Percentiles rank a stretch among this genome's conserved stretches.
Evolutionary conservation across 306 rosid species (phyloP).

Genomic region (Cucumis melo): DNA sequence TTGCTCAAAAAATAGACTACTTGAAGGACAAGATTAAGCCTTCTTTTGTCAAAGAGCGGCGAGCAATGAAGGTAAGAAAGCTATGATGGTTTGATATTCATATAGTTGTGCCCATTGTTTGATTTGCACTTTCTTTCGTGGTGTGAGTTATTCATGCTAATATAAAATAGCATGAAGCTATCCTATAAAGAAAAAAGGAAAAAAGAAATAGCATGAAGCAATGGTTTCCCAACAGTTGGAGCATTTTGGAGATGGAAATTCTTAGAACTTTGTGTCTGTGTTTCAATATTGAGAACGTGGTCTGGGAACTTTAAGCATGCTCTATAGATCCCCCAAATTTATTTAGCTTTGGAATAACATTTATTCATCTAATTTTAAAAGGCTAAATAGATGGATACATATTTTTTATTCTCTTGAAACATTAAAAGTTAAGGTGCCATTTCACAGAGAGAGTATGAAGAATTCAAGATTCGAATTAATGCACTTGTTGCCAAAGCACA

Average conservation of each 20-base stretch:
- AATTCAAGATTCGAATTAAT: slow-evolving; percentile 83
- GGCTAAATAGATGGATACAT: not conserved
- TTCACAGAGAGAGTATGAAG: slow-evolving; percentile 95
- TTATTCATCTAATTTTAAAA: not conserved
- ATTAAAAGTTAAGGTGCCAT: slow-evolving; percentile 1
- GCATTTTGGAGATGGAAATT: not conserved
- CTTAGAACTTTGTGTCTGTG: not conserved
- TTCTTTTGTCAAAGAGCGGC: slow-evolving; percentile 92
- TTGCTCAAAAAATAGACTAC: slow-evolving; percentile 93
- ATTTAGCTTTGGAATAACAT: not conserved
- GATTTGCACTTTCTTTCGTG: not conserved
- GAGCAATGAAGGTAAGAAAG: slow-evolving; percentile 77
- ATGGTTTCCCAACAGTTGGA: not conserved
- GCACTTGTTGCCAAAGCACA: slow-evolving; percentile 94
- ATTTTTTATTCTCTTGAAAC: not conserved
- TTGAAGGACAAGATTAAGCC: slow-evolving; percentile 96
- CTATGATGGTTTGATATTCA: not conserved
- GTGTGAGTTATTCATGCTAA: not conserved
- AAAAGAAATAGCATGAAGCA: not conserved
- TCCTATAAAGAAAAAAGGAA: not conserved
- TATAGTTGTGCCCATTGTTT: not conserved
- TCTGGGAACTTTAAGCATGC: not conserved
- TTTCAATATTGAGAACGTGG: not conserved
- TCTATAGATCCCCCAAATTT: not conserved
- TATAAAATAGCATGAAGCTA: not conserved